Evolutionary conservation across 768 basidiomycete genomes (phyloP).

Genomic region (Jaapia argillacea): DNA sequence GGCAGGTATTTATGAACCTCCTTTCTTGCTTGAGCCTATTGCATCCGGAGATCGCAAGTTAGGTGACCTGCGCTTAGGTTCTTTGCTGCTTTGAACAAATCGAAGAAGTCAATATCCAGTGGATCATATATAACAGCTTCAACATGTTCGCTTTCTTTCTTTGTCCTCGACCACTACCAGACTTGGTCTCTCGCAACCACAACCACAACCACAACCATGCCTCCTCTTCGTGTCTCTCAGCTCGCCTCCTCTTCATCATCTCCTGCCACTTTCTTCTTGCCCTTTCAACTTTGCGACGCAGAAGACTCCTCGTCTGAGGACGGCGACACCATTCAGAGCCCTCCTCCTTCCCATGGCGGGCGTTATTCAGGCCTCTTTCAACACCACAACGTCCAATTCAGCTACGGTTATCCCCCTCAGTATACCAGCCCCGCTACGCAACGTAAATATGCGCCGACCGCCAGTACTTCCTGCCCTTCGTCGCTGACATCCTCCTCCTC

Average conservation of each 20-base stretch:
- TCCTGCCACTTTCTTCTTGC: conserved; percentile 14
- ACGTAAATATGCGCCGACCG: background rate
- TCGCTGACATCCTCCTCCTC: conserved; percentile 4
- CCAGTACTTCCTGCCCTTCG: no score
- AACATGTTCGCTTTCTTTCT: background rate
- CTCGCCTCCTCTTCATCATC: conserved; percentile 15
- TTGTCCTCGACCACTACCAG: conserved; percentile 4
- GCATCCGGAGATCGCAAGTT: no score
- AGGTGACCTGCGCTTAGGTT: no score
- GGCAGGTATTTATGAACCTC: no score
- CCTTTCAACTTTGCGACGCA: conserved; percentile 22
- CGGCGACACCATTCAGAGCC: conserved; percentile 32
- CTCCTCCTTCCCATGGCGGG: conserved; percentile 22
- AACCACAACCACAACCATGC: no score
- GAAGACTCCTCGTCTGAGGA: conserved; percentile 26
- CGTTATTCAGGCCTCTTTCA: conserved; percentile 14
- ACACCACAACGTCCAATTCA: conserved; percentile 12
- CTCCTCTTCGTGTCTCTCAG: conserved; percentile 7
- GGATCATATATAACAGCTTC: no score
- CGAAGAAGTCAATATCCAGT: no score
- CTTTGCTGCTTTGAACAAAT: no score
- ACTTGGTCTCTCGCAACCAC: conserved; percentile 4
- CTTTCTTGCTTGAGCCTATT: no score
- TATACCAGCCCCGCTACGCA: background rate
- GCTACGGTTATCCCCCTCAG: conserved; percentile 4